These are phyloP conservation scores for Phytophthora crassamura DNA, from an alignment of 352 stramenopile genomes.

Conservation along the genomic window DNA sequence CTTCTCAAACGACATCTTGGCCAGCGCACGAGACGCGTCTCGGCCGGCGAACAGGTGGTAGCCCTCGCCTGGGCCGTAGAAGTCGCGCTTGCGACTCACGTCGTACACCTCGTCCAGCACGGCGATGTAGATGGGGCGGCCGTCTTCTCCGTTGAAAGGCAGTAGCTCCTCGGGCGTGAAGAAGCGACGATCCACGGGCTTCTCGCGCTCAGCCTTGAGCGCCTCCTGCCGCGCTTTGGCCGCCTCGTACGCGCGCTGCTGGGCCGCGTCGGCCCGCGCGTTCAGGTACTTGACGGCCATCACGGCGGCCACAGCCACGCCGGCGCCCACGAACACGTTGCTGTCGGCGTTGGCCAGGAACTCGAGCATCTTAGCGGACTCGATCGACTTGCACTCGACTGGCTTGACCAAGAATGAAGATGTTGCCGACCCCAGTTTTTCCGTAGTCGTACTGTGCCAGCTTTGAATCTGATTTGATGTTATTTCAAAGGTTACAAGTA, in stretches of 20 bases:
- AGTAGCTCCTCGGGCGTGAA: constrained; percentile 93
- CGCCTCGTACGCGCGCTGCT: constrained; percentile 67
- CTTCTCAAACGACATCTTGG: constrained; percentile 97
- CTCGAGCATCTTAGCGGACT: constrained; percentile 45
- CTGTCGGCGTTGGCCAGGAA: constrained; percentile 52
- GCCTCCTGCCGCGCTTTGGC: constrained; percentile 70
- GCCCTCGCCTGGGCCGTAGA: constrained; percentile 96
- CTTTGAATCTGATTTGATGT: no score
- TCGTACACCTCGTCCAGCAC: constrained; percentile 97
- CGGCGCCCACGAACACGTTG: constrained; percentile 65
- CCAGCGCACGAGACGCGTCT: constrained; percentile 93
- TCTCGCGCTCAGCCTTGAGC: constrained; percentile 69
- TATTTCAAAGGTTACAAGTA: no score
- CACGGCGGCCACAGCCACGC: constrained; percentile 60
- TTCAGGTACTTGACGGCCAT: constrained; percentile 70
- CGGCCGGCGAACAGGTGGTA: constrained; percentile 97
- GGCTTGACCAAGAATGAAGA: constrained; percentile 34
- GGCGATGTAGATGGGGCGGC: constrained; percentile 95
- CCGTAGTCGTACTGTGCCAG: no score
- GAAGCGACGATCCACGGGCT: constrained; percentile 79
- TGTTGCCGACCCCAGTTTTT: background rate
- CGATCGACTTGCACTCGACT: constrained; percentile 9
- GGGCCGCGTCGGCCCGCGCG: constrained; percentile 62
- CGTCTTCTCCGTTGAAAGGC: constrained; percentile 92
- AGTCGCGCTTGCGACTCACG: constrained; percentile 93